Evolutionary conservation across 495 filamentous ascomycete genomes (phyloP), one percentile per base, ranked within the genome.

Genomic region (Trichodelitschia bisporula): DNA sequence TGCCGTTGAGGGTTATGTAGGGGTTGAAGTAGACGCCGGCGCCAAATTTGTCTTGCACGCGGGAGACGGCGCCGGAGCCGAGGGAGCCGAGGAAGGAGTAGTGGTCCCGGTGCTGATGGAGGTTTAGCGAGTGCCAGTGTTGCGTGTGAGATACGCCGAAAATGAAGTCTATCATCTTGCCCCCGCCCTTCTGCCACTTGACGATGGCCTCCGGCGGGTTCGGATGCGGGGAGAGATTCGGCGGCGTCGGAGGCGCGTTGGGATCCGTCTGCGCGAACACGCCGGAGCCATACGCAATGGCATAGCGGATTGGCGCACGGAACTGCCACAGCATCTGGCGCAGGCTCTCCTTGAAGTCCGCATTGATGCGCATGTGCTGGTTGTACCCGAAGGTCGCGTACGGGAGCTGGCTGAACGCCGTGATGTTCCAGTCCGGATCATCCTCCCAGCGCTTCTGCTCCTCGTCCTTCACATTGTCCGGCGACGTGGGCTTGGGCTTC

Each of bases 151-250:
- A 77, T 9, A 95, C 84, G 19, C 86, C 89, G 40, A 95, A 91
- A 33, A 97, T 89, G 43, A 95, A 86, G 49, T 97, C 86, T 40
- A 97, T 91, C 75, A 95, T 89, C 50, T 93, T 93, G 5, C 73
- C 77, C 1, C 67, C 70, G 23, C 77, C 77, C 42, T 76, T 68
- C 45, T 93, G 83, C 38, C 77, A 74, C 20, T 73, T 72, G 30
- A 68, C 54, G 19, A 91, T 72, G 8, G 77, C 78, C 15, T 62
- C 49, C 13, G 76, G 77, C 2, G 78, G 65, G 31, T 78, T 68
- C 2, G 79, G 69, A 40, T 92, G 82, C 16, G 73, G 58, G 13
- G 56, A 56, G n/a, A n/a, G n/a, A 19, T 56, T 55, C n/a, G 61
- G 21, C 14, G 18, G 8, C 15, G 29, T 9, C 54, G 12, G 28